These are phyloP conservation scores for Rhynchospora breviuscula DNA, from an alignment of 176 grass and related monocot genomes.

Conservation along the genomic window DNA sequence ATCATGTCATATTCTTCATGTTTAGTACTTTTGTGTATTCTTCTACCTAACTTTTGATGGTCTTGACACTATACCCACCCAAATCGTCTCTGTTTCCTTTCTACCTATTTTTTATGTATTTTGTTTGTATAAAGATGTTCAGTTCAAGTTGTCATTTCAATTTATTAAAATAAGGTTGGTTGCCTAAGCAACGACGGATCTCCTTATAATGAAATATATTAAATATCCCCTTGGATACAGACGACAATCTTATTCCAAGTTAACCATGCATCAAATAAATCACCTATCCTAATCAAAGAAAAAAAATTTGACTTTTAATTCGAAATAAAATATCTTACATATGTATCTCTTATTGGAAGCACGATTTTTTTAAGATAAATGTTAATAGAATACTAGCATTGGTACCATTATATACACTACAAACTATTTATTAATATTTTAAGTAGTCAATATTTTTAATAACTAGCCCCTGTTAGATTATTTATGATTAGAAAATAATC, in stretches of 20 bases:
- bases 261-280: not conserved
- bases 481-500: too few relatives aligned
- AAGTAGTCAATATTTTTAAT: too few relatives aligned
- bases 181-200: not conserved
- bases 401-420: too few relatives aligned
- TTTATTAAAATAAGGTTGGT: not conserved
- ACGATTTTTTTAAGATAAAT: not conserved
- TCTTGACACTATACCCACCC: not conserved
- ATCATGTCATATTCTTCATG: not conserved
- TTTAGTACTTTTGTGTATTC: not conserved
- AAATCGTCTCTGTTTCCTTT: not conserved
- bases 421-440: too few relatives aligned
- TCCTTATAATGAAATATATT: not conserved
- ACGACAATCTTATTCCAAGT: not conserved
- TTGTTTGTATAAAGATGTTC: not conserved
- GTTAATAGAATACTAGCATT: too few relatives aligned
- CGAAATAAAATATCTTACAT: not conserved
- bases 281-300: not conserved
- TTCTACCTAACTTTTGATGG: not conserved
- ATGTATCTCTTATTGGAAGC: not conserved
- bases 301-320: not conserved
- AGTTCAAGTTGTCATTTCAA: not conserved
- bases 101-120: not conserved
- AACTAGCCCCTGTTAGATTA: too few relatives aligned
- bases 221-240: not conserved